Evolutionary conservation across 2,329 filamentous ascomycete species (phyloP).

Genomic region (Venturia asperata): DNA sequence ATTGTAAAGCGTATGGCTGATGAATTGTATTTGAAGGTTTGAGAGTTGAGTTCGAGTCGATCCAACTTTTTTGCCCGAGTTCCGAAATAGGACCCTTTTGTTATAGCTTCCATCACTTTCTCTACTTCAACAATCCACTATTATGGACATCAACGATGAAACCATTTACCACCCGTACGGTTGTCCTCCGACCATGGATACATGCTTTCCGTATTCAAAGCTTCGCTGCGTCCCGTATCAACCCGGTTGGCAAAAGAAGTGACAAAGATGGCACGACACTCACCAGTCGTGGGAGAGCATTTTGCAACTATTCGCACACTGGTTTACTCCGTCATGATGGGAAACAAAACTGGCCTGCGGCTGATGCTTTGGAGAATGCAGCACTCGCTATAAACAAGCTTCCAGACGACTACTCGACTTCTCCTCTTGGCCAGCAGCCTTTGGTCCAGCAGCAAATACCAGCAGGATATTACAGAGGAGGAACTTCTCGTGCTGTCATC

Average conservation of each 20-base stretch:
- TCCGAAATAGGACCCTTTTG: background rate
- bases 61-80: background rate
- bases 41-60: background rate
- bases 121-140: background rate
- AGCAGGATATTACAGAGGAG: slow-evolving; percentile 60
- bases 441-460: background rate
- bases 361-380: background rate
- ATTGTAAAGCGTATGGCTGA: background rate
- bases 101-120: slow-evolving; percentile 6
- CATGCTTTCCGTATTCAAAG: background rate
- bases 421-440: background rate
- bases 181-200: background rate
- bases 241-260: background rate
- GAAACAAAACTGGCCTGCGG: background rate
- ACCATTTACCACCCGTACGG: background rate
- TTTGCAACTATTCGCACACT: background rate
- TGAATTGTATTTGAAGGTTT: background rate
- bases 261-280: background rate
- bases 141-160: background rate
- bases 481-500: slow-evolving; percentile 62
- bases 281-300: background rate
- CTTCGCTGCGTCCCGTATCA: background rate
- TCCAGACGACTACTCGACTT: too few species aligned
- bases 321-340: background rate
- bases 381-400: too few species aligned